phyloP scores from a whole-genome alignment of 176 grass and related monocot genomes.

The Eleusine indica region DNA sequence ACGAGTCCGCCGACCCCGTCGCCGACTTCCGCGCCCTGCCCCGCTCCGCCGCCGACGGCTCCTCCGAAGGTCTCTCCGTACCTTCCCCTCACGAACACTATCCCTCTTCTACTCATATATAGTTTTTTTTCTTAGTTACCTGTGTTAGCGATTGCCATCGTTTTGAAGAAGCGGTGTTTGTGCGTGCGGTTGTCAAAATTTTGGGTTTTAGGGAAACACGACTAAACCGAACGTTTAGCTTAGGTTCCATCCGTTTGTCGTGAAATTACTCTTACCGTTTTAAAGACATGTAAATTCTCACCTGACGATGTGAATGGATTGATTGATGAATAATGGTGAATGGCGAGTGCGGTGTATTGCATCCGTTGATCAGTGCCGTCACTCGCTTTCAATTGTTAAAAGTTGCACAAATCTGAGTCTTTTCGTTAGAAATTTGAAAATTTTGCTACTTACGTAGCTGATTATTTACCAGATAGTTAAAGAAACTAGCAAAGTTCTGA shows the following conservation, averaged over 20 bases:
- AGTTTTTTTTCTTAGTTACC: background rate
- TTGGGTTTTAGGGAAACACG: background rate
- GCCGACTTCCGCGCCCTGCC: constrained; percentile 65
- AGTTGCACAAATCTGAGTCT: background rate
- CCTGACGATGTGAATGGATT: background rate
- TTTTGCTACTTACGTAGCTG: background rate
- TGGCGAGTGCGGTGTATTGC: background rate
- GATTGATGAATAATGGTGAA: background rate
- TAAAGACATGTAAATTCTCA: too few species aligned
- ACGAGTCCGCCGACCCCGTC: constrained; percentile 68
- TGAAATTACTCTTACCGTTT: background rate
- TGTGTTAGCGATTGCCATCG: background rate
- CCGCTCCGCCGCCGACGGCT: background rate
- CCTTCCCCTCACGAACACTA: background rate
- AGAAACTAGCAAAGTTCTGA: constrained; percentile 7
- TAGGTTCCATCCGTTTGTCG: background rate
- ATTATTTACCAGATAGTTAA: background rate
- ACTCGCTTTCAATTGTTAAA: background rate
- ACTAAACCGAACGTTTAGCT: background rate
- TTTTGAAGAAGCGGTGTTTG: background rate
- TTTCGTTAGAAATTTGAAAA: background rate
- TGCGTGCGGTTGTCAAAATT: background rate
- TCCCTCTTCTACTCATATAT: background rate
- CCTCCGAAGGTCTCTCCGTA: background rate
- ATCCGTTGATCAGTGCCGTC: background rate